Base-by-base conservation (phyloP, 2,329 filamentous ascomycete genomes). In the Colletotrichum sp. region DNA sequence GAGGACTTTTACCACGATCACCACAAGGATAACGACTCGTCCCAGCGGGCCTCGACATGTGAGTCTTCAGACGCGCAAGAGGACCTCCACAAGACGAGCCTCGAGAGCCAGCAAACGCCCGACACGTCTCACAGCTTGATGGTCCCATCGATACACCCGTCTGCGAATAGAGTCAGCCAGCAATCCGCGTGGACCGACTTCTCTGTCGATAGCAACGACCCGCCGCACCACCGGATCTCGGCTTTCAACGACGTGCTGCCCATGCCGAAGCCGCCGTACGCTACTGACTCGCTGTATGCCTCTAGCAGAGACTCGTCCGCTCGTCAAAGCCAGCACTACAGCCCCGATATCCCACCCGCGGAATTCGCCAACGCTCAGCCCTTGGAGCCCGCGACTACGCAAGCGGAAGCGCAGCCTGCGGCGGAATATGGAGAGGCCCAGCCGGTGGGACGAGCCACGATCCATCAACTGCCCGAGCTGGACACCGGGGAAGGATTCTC, bases 101-200 rank as follows among this genome's bases (percentile, higher is more conserved):
- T 77, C 13, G 75, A 72, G 27, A 78, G 72, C 61, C 75, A 77
- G 39, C 77, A 75, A 65, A 77, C 77, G 13, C 77, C 84, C 6
- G 86, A 86, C 61, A 85, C 85, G 25, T 84, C 87, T 16, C 86
- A 86, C 71, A 88, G 85, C 72, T 83, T 91, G 11, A 83, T 84
- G 68, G 86, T 91, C 16, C 90, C 90, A 15, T 82, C 86, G 66
- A 81, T 86, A 78, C 79, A 86, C 66, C 80, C 86, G 68, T 82
- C 86, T 57, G 82, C 84, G 75, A 85, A 91, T 74, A 86, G 90
- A 48, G 82, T 84, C 25, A 92, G 90, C 77, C 89, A 91, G 65
- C 87, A 89, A 70, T 91, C 90, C 3, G 85, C 87, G n/a, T 92
- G 91, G 91, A 92, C 91, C 30, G 90, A 92, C 79, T 88, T 90